Evolutionary conservation across 257 asterid species (phyloP).

Genomic region (Sherardia arvensis): DNA sequence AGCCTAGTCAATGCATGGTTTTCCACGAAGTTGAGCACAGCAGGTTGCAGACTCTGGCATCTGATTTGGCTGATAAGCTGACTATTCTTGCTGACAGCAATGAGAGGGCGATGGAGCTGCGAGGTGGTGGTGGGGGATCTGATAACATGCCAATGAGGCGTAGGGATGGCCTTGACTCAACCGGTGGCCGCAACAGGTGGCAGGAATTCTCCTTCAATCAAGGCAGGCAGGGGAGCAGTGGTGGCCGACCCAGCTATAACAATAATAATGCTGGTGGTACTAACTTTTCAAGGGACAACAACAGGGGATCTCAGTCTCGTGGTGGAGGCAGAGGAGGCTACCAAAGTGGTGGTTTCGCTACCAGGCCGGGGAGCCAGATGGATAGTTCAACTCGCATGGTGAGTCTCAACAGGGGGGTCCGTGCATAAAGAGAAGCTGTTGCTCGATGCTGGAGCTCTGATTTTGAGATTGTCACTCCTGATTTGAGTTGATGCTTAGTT

Average conservation of each 20-base stretch:
- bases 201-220: conserved; percentile 68
- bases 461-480: no score
- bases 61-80: conserved; percentile 76
- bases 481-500: no score
- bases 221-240: conserved; percentile 59
- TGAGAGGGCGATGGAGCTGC: conserved; percentile 70
- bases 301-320: conserved; percentile 35
- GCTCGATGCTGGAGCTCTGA: neutral
- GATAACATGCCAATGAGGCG: conserved; percentile 77
- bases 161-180: conserved; percentile 74
- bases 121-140: conserved; percentile 76
- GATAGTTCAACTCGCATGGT: conserved; percentile 75
- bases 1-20: conserved; percentile 73
- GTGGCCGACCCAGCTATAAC: conserved; percentile 51
- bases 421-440: conserved; percentile 21
- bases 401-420: conserved; percentile 67
- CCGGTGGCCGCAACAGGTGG: conserved; percentile 66
- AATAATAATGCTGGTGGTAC: conserved; percentile 29
- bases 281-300: conserved; percentile 38
- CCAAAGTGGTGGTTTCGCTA: conserved; percentile 41
- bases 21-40: conserved; percentile 77
- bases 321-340: conserved; percentile 42
- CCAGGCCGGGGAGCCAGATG: conserved; percentile 42
- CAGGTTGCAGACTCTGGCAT: conserved; percentile 69
- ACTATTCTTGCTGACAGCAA: conserved; percentile 68